Evolutionary conservation across 1,284 basidiomycete species (phyloP).

Genomic region (Jaminaea rosea): DNA sequence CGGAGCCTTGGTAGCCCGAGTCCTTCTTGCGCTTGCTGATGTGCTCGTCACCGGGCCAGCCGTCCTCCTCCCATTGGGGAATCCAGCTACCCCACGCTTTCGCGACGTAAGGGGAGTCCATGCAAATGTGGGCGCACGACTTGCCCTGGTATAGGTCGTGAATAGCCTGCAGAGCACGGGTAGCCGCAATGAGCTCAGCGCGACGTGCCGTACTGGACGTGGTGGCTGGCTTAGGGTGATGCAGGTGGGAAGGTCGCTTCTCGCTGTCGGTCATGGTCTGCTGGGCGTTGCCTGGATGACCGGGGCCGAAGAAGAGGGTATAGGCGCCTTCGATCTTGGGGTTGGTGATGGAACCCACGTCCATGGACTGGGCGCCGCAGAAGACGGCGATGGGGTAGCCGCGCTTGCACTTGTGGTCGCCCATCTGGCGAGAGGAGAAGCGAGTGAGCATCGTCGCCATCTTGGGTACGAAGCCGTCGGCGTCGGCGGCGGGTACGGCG

Average conservation of each 20-base stretch:
- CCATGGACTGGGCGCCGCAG: constrained; percentile 20
- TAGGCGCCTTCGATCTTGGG: constrained; percentile 16
- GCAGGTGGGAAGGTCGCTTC: constrained; percentile 17
- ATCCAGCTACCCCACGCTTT: constrained; percentile 42
- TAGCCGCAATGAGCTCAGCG: constrained; percentile 26
- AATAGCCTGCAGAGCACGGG: constrained; percentile 23
- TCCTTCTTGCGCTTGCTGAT: constrained; percentile 15
- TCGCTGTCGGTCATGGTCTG: constrained; percentile 21
- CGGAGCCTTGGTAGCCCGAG: constrained; percentile 1
- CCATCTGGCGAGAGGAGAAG: constrained; percentile 19
- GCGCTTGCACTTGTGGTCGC: constrained; percentile 25
- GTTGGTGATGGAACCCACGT: constrained; percentile 24
- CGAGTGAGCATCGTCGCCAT: not conserved
- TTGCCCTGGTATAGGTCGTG: constrained; percentile 22
- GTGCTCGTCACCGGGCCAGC: constrained; percentile 33
- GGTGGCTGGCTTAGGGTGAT: constrained; percentile 23
- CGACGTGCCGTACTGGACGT: constrained; percentile 21
- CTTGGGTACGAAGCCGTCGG: no score
- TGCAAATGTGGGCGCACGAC: constrained; percentile 35
- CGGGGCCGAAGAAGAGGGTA: constrained; percentile 25
- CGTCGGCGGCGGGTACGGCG: no score
- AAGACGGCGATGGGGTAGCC: constrained; percentile 30
- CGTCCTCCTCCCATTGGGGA: constrained; percentile 31
- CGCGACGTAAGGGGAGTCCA: constrained; percentile 37
- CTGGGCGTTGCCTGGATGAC: constrained; percentile 25